Evolutionary conservation across 345 rosid species (phyloP).

Genomic region (Nephelium lappaceum): DNA sequence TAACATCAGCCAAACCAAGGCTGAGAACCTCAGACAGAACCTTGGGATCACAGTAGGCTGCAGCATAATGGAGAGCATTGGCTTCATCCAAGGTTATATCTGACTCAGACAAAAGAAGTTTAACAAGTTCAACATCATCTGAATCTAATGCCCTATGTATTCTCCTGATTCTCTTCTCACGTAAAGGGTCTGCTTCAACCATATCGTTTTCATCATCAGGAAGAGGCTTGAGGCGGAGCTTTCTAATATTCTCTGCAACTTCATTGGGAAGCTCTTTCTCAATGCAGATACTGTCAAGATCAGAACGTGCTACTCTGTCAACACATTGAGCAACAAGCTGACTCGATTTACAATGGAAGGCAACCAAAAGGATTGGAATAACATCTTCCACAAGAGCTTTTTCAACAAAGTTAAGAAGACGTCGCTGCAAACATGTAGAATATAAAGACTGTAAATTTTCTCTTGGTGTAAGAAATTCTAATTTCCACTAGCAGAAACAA

Average conservation of each 20-base stretch:
- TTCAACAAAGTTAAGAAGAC: slow-evolving; percentile 68
- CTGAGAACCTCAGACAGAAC: slow-evolving; percentile 76
- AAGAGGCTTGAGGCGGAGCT: slow-evolving; percentile 47
- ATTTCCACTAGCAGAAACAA: not conserved
- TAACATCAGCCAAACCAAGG: slow-evolving; percentile 72
- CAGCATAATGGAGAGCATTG: slow-evolving; percentile 83
- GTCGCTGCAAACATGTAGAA: slow-evolving; percentile 56
- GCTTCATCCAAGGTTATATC: slow-evolving; percentile 76
- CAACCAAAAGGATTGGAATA: slow-evolving; percentile 77
- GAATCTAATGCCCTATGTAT: slow-evolving; percentile 92
- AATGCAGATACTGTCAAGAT: slow-evolving; percentile 64
- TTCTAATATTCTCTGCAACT: slow-evolving; percentile 56
- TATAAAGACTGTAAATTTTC: slow-evolving; percentile 6
- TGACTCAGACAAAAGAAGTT: slow-evolving; percentile 83
- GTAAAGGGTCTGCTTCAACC: slow-evolving; percentile 41
- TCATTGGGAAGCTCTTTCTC: slow-evolving; percentile 86
- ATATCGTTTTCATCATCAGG: slow-evolving; percentile 39
- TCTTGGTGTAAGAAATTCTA: not conserved
- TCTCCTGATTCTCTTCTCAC: slow-evolving; percentile 66
- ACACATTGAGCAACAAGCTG: slow-evolving; percentile 75
- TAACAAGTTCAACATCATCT: slow-evolving; percentile 91
- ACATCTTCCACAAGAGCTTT: slow-evolving; percentile 82
- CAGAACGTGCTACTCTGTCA: slow-evolving; percentile 84
- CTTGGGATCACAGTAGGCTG: slow-evolving; percentile 92
- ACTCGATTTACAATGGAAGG: slow-evolving; percentile 73